A percentile compares a stretch with the other conserved stretches of the same genome.
Evolutionary conservation across 2,329 filamentous ascomycete species (phyloP).

Genomic region (Capronia coronata): DNA sequence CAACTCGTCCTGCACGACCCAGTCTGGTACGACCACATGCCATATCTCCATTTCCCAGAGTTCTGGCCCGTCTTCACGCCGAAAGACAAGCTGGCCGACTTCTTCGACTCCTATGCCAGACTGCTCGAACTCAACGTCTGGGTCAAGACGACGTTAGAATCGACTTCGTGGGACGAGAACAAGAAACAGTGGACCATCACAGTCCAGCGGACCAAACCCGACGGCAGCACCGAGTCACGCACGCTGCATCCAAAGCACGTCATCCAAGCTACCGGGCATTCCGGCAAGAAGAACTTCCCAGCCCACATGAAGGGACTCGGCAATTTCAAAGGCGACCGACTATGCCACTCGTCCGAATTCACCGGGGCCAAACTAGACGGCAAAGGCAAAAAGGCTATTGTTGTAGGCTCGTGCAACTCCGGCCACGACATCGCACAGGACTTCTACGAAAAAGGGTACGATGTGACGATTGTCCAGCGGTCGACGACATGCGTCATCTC

Average conservation of each 20-base stretch:
- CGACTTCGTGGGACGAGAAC: constrained; percentile 47
- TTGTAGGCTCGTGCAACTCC: constrained; percentile 64
- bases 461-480: constrained; percentile 64
- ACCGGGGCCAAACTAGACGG: constrained; percentile 45
- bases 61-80: constrained; percentile 65
- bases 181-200: constrained; percentile 51
- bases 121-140: constrained; percentile 64
- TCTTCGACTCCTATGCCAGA: constrained; percentile 59
- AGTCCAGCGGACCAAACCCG: constrained; percentile 40
- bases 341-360: constrained; percentile 59
- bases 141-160: constrained; percentile 48
- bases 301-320: constrained; percentile 43
- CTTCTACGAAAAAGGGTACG: constrained; percentile 59
- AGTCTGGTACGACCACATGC: constrained; percentile 51
- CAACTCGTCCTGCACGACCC: constrained; percentile 64
- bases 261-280: constrained; percentile 62
- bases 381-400: constrained; percentile 54
- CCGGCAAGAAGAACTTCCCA: constrained; percentile 55
- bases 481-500: constrained; percentile 60
- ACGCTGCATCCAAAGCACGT: constrained; percentile 57
- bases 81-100: constrained; percentile 65
- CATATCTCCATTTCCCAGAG: constrained; percentile 57
- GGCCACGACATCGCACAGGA: constrained; percentile 56
- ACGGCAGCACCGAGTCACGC: constrained; percentile 42
- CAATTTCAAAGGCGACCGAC: constrained; percentile 51